Percentiles rank a stretch among this genome's conserved stretches.
These are phyloP conservation scores for Penicillium expansum DNA, from an alignment of 2,329 filamentous ascomycete genomes.

Conservation along the genomic window DNA sequence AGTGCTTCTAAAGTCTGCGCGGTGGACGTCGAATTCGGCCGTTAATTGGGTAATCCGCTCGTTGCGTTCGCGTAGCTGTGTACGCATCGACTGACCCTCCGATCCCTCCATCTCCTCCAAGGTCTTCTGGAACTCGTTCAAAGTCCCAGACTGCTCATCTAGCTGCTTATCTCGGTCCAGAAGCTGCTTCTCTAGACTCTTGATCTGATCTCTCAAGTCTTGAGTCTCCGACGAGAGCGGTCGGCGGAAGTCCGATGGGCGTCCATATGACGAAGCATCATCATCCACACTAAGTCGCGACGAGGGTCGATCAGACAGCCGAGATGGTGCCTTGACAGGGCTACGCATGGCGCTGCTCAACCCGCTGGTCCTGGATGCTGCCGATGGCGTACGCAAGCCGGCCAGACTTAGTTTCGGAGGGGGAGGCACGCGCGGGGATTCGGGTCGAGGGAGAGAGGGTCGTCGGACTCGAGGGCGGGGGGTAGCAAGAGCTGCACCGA, in stretches of 20 bases:
- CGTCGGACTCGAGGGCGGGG: slow-evolving; percentile 65
- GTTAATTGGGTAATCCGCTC: slow-evolving; percentile 93
- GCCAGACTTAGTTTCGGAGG: slow-evolving; percentile 54
- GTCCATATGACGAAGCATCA: slow-evolving; percentile 32
- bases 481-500: slow-evolving; percentile 69
- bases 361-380: slow-evolving; percentile 26
- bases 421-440: slow-evolving; percentile 69
- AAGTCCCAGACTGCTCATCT: slow-evolving; percentile 77
- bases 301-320: slow-evolving; percentile 39
- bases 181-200: slow-evolving; percentile 68
- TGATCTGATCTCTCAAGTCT: slow-evolving; percentile 66
- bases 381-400: slow-evolving; percentile 58
- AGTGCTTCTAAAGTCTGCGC: slow-evolving; percentile 93
- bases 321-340: slow-evolving; percentile 39
- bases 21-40: slow-evolving; percentile 88
- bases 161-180: slow-evolving; percentile 83
- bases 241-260: slow-evolving; percentile 32
- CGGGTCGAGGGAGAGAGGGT: slow-evolving; percentile 78
- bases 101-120: slow-evolving; percentile 79
- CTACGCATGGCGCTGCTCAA: slow-evolving; percentile 48
- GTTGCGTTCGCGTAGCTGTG: slow-evolving; percentile 89
- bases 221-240: slow-evolving; percentile 30
- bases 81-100: slow-evolving; percentile 72
- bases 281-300: slow-evolving; percentile 42
- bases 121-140: slow-evolving; percentile 87